Percentiles rank a stretch among this genome's conserved stretches.
Conservation (phyloP, 345 rosid species). For the Triadica sebifera region DNA sequence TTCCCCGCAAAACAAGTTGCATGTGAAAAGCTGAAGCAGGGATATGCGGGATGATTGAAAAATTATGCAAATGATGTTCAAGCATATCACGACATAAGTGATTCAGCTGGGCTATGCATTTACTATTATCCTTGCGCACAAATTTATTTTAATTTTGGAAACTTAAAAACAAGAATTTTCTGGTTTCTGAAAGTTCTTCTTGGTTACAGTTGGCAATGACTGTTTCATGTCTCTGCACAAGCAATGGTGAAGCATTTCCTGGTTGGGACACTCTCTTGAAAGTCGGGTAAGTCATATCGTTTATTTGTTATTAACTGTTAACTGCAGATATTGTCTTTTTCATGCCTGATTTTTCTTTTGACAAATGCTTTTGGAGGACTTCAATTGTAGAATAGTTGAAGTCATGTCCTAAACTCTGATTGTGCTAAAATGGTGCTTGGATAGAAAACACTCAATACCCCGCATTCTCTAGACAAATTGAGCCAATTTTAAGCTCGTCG, state of each 20-base stretch:
- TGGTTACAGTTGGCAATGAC: slow-evolving; percentile 60
- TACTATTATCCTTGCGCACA: background rate
- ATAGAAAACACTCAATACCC: background rate
- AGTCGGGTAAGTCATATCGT: slow-evolving; percentile 53
- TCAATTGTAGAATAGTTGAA: background rate
- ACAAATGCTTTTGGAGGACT: background rate
- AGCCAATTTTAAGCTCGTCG: background rate
- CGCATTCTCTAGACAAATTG: background rate
- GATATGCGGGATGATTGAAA: background rate
- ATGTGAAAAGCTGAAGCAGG: background rate
- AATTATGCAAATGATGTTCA: background rate
- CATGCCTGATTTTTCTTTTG: background rate
- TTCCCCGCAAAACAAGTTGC: background rate
- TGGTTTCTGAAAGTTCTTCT: slow-evolving; percentile 16
- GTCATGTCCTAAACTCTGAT: background rate
- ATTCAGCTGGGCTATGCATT: background rate
- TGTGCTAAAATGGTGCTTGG: background rate
- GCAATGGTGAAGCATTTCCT: slow-evolving; percentile 80
- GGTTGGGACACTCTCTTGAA: slow-evolving; percentile 87
- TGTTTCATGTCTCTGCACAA: slow-evolving; percentile 60
- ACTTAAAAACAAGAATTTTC: background rate
- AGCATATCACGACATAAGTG: background rate
- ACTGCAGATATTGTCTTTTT: background rate
- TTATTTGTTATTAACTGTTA: background rate
- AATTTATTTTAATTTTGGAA: background rate